Base-by-base conservation (phyloP, 2,329 filamentous ascomycete genomes). In the Fusarium secorum region DNA sequence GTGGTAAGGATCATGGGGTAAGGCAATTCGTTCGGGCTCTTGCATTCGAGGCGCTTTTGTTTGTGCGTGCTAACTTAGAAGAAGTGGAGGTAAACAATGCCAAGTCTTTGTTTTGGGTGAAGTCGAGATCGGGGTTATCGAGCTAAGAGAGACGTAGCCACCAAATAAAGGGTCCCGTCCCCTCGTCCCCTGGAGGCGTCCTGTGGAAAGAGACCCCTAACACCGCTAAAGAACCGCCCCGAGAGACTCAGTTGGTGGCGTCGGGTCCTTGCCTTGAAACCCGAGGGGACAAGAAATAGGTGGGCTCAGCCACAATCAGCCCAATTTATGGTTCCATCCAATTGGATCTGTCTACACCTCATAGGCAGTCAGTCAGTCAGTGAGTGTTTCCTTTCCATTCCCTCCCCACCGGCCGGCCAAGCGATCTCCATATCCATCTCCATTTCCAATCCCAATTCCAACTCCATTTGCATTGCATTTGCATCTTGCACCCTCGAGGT, bases 261-360 rank as follows among this genome's bases (percentile, higher is more conserved):
- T n/a, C 36, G 36, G 36, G 36, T 51, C 38, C 55, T 49, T 57
- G 45, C 51, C 45, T 68, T 57, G 49, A 48, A 61, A 66, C 62
- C 64, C 56, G 45, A 46, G 45, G 64, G 46, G 63, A 36, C 41
- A 56, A 48, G 53, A 48, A 26, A 33, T 56, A 35, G 39, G 30
- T 33, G 26, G 30, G 44, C 68, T 73, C 70, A 73, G 70, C 70
- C 70, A 73, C 70, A 73, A 54, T 64, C 66, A 73, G 58, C 70
- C 53, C 67, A 71, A 73, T 51, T 49, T 64, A 39, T 60, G 35
- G 46, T 64, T 63, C 45, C 60, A 63, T 60, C 51, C 49, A 67
- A 56, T 60, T 46, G 44, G 63, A 56, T 64, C 60, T 60, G 22
- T 56, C 41, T 35, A 28, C 38, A 24, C 24, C 24, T 45, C 42